Conservation (phyloP, 139 green algal species). For the Tetraselmis chui region DNA sequence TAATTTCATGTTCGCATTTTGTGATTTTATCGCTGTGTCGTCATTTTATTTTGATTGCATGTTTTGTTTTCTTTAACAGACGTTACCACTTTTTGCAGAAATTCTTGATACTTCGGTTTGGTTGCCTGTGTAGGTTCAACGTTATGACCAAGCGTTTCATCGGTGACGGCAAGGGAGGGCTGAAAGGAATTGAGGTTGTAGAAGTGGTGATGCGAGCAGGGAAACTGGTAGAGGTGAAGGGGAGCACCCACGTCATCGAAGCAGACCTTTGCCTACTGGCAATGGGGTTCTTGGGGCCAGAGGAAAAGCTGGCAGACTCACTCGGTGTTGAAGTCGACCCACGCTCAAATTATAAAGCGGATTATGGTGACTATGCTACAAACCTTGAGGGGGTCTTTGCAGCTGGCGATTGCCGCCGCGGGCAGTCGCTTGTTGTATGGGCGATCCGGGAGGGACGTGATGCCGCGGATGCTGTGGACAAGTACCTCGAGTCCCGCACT, state of each 20-base stretch:
- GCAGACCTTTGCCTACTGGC: slow-evolving; percentile 89
- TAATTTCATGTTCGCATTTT: too few relatives aligned
- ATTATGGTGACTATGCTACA: slow-evolving; percentile 83
- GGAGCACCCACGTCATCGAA: slow-evolving; percentile 64
- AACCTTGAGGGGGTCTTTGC: slow-evolving; percentile 88
- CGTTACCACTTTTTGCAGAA: too few relatives aligned
- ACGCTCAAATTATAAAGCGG: slow-evolving; percentile 92
- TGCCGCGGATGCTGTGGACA: slow-evolving; percentile 62
- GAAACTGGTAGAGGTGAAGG: slow-evolving; percentile 67
- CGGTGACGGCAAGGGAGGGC: slow-evolving; percentile 54
- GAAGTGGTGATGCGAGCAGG: slow-evolving; percentile 14
- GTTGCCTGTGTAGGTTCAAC: too few relatives aligned
- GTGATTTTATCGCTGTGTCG: too few relatives aligned
- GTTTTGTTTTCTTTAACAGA: too few relatives aligned
- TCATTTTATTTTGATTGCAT: too few relatives aligned
- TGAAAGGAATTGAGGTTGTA: slow-evolving; percentile 70
- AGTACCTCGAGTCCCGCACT: slow-evolving; percentile 37
- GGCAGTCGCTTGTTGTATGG: slow-evolving; percentile 89
- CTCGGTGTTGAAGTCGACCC: slow-evolving; percentile 75
- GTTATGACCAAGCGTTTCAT: slow-evolving; percentile 94
- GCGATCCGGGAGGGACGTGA: slow-evolving; percentile 87
- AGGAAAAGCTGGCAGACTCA: slow-evolving; percentile 63
- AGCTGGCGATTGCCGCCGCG: slow-evolving; percentile 88
- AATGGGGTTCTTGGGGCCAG: slow-evolving; percentile 93
- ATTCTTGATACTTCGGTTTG: too few relatives aligned